Evolutionary conservation across 495 filamentous ascomycete genomes (phyloP).

Genomic region (Annulohypoxylon stygium): DNA sequence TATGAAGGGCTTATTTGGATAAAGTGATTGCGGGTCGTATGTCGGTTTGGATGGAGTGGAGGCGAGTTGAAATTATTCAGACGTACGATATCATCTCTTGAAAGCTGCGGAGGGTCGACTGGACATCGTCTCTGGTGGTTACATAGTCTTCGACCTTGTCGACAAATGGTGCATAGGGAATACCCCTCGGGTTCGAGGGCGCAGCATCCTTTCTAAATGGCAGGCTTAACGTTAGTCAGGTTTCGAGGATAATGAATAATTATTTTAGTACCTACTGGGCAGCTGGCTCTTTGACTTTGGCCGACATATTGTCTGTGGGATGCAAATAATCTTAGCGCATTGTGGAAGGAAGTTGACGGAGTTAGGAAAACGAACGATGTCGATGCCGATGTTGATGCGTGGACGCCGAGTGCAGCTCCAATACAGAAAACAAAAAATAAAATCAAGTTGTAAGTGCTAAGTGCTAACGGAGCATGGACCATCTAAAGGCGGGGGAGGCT

Average conservation of each 20-base stretch:
- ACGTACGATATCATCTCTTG: slow-evolving; percentile 98
- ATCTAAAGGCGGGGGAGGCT: slow-evolving; percentile 36
- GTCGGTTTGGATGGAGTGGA: neutral
- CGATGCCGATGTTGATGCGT: neutral
- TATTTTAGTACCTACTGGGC: slow-evolving; percentile 39
- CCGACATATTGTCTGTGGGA: slow-evolving; percentile 46
- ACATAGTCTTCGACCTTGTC: slow-evolving; percentile 98
- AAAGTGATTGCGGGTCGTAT: neutral
- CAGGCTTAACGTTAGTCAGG: slow-evolving; percentile 11
- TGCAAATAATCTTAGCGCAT: slow-evolving; percentile 26
- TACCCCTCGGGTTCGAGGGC: slow-evolving; percentile 89
- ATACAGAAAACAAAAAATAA: slow-evolving; percentile 15
- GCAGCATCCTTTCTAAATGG: slow-evolving; percentile 63
- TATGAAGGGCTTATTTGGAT: slow-evolving; percentile 11
- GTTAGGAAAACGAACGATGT: neutral
- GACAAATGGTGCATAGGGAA: slow-evolving; percentile 94
- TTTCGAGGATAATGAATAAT: neutral
- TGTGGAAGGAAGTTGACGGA: slow-evolving; percentile 8
- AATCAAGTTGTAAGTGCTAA: neutral
- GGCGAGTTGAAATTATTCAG: slow-evolving; percentile 1
- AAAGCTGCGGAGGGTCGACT: slow-evolving; percentile 88
- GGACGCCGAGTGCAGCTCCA: slow-evolving; percentile 22
- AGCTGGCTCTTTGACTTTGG: slow-evolving; percentile 53
- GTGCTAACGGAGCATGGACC: slow-evolving; percentile 39
- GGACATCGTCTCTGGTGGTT: slow-evolving; percentile 85